Evolutionary conservation across 352 stramenopile genomes (phyloP).

Genomic region (Achlya hypogyna): DNA sequence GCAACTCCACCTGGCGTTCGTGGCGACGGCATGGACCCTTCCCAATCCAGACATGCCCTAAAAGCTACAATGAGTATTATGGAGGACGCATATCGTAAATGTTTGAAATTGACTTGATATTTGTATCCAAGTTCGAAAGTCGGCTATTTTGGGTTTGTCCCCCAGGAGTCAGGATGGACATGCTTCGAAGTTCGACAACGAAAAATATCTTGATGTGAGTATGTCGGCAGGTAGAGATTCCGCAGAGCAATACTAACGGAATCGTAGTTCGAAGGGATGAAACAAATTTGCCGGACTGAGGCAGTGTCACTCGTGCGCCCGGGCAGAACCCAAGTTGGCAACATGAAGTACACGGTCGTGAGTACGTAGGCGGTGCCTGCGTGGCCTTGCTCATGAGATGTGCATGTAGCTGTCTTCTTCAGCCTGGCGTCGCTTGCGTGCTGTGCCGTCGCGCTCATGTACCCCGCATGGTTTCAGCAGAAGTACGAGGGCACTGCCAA

Average conservation of each 20-base stretch:
- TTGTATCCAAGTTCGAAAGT: neutral
- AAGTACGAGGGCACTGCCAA: conserved; percentile 33
- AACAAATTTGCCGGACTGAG: too few relatives aligned
- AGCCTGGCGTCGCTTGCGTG: conserved; percentile 62
- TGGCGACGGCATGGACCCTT: too few relatives aligned
- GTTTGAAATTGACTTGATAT: too few relatives aligned
- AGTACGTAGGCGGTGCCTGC: neutral
- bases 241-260: too few relatives aligned
- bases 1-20: too few relatives aligned
- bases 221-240: neutral
- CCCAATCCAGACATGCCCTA: too few relatives aligned
- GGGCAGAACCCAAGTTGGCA: neutral
- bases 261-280: neutral
- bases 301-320: too few relatives aligned
- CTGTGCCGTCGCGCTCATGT: conserved; percentile 67
- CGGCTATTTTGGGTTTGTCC: neutral
- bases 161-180: neutral
- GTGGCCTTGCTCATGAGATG: neutral
- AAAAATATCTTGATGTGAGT: neutral
- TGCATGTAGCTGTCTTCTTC: conserved; percentile 51
- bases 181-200: neutral
- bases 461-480: conserved; percentile 79
- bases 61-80: too few relatives aligned
- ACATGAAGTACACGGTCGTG: conserved; percentile 1
- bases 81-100: too few relatives aligned